Percentiles rank a stretch among this genome's conserved stretches.
phyloP scores from a whole-genome alignment of 768 basidiomycete species.

The Candolleomyces eurysporus region DNA sequence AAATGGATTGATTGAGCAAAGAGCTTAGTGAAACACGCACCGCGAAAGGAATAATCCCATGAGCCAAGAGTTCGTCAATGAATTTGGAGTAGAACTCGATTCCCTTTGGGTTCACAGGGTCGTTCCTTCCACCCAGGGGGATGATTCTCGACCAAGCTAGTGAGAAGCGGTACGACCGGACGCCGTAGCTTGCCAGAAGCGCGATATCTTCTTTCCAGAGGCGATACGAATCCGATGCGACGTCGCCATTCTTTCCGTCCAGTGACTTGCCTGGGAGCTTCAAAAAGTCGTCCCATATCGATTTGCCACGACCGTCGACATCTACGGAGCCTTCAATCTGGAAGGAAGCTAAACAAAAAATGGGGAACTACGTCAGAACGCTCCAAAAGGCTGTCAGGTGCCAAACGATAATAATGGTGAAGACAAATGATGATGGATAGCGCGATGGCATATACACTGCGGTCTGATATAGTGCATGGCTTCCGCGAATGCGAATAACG shows the following conservation, averaged over 20 bases:
- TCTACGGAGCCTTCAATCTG: slow-evolving; percentile 72
- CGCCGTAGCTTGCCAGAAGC: slow-evolving; percentile 60
- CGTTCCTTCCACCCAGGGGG: slow-evolving; percentile 68
- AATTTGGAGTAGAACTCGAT: slow-evolving; percentile 69
- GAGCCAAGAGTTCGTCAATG: slow-evolving; percentile 63
- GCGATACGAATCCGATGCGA: slow-evolving; percentile 70
- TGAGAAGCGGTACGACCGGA: slow-evolving; percentile 75
- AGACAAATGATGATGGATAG: neutral
- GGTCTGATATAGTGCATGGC: neutral
- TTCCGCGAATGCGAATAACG: neutral
- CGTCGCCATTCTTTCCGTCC: slow-evolving; percentile 66
- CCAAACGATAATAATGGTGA: neutral
- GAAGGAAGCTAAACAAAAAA: slow-evolving; percentile 49
- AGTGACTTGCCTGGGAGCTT: slow-evolving; percentile 63
- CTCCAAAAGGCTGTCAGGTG: neutral
- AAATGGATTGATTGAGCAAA: slow-evolving; percentile 1
- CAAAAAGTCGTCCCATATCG: slow-evolving; percentile 76
- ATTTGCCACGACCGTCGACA: slow-evolving; percentile 60
- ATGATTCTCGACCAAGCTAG: slow-evolving; percentile 76
- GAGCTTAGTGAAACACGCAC: slow-evolving; percentile 34
- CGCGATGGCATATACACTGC: neutral
- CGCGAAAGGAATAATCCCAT: slow-evolving; percentile 67
- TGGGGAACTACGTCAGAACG: slow-evolving; percentile 4
- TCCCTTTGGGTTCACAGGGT: slow-evolving; percentile 69
- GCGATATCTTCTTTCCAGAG: slow-evolving; percentile 67